Conservation (phyloP, 2,329 filamentous ascomycete species). For the Neopestalotiopsis rosae region DNA sequence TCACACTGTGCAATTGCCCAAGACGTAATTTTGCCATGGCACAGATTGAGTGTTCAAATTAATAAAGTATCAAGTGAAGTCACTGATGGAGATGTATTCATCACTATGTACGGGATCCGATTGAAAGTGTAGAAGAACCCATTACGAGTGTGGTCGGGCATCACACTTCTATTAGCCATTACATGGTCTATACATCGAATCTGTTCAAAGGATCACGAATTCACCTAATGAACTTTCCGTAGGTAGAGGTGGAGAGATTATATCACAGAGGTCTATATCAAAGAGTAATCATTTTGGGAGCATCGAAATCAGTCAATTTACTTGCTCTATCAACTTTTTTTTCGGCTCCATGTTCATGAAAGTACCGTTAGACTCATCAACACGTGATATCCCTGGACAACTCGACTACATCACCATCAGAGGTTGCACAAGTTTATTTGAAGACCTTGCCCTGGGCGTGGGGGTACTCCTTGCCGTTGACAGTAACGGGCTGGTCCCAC, state of each 20-base stretch:
- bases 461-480: slow-evolving; percentile 86
- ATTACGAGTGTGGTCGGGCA: too few relatives aligned
- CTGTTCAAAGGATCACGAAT: neutral
- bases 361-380: slow-evolving; percentile 20
- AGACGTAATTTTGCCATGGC: too few relatives aligned
- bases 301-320: slow-evolving; percentile 14
- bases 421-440: slow-evolving; percentile 70
- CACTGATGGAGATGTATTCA: too few relatives aligned
- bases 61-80: too few relatives aligned
- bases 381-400: slow-evolving; percentile 17
- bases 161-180: too few relatives aligned
- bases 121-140: too few relatives aligned
- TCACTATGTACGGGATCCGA: too few relatives aligned
- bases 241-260: too few relatives aligned
- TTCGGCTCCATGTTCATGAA: slow-evolving; percentile 7
- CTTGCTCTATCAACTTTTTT: slow-evolving; percentile 16
- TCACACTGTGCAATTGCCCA: too few relatives aligned
- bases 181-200: too few relatives aligned
- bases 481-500: slow-evolving; percentile 84
- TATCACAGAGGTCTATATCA: neutral
- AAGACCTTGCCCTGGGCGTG: slow-evolving; percentile 97
- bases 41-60: too few relatives aligned
- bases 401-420: slow-evolving; percentile 7
- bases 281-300: neutral
- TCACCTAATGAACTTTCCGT: too few relatives aligned